phyloP scores from a whole-genome alignment of 2,329 filamentous ascomycete species.

The Fusarium keratoplasticum region DNA sequence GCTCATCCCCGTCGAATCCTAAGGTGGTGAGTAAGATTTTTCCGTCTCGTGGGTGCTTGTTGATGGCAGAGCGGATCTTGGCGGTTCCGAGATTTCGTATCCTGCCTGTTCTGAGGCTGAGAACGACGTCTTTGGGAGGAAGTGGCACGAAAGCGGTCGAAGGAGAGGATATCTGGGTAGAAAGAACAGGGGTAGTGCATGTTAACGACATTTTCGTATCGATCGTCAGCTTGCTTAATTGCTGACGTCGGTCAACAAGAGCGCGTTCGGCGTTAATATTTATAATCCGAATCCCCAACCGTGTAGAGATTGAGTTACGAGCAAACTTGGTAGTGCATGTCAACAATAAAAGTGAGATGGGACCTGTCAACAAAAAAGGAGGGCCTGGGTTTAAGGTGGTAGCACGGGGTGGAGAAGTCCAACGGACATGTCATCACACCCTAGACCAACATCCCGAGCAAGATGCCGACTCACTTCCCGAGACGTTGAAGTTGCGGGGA shows the following conservation, averaged over 20 bases:
- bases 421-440: neutral
- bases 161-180: neutral
- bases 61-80: slow-evolving; percentile 34
- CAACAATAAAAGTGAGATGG: neutral
- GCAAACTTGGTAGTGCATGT: neutral
- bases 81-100: slow-evolving; percentile 23
- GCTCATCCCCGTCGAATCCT: slow-evolving; percentile 32
- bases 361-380: neutral
- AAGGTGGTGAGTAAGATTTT: slow-evolving; percentile 16
- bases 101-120: slow-evolving; percentile 33
- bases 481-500: neutral
- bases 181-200: neutral
- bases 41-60: slow-evolving; percentile 26
- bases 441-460: neutral
- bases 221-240: neutral
- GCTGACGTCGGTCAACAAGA: neutral
- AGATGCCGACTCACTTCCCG: neutral
- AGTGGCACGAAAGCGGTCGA: slow-evolving; percentile 2
- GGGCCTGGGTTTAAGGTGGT: neutral
- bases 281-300: neutral
- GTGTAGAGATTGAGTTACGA: neutral
- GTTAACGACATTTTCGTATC: neutral
- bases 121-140: slow-evolving; percentile 24
- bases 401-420: neutral
- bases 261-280: neutral